Evolutionary conservation across 2,329 filamentous ascomycete genomes (phyloP).

Genomic region (Colletotrichum lentis): DNA sequence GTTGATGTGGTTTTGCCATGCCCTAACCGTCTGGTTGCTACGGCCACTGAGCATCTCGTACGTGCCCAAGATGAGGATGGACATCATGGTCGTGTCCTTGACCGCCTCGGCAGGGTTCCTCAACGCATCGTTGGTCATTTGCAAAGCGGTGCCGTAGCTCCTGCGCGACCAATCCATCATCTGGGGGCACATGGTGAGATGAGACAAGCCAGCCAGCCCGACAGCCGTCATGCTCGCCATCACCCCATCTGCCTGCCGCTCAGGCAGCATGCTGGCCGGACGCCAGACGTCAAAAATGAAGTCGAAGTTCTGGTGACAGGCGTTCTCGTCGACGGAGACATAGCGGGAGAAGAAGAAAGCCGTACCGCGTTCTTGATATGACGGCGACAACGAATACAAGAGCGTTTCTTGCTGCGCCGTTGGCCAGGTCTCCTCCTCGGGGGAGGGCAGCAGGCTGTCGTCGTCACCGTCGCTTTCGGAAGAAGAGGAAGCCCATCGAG

Average conservation of each 20-base stretch:
- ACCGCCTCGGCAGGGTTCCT: constrained; percentile 52
- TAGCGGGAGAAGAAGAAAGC: constrained; percentile 62
- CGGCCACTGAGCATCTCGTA: constrained; percentile 63
- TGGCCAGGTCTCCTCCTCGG: constrained; percentile 47
- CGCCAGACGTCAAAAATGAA: constrained; percentile 63
- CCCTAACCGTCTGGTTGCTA: constrained; percentile 55
- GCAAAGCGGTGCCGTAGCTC: constrained; percentile 61
- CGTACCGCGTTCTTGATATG: constrained; percentile 54
- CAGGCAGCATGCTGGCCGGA: constrained; percentile 48
- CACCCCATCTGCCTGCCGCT: constrained; percentile 54
- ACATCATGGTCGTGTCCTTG: constrained; percentile 62
- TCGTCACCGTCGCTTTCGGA: constrained; percentile 38
- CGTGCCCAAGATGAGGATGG: constrained; percentile 61
- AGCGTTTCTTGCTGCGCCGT: constrained; percentile 43
- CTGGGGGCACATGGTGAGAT: constrained; percentile 52
- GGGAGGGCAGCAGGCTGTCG: constrained; percentile 43
- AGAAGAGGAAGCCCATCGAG: constrained; percentile 16
- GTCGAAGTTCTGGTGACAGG: constrained; percentile 60
- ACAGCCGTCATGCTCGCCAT: constrained; percentile 64
- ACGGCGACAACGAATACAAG: constrained; percentile 46
- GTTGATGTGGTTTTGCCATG: constrained; percentile 63
- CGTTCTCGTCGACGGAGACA: constrained; percentile 55
- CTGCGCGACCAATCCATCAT: constrained; percentile 58
- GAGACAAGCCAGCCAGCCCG: constrained; percentile 61
- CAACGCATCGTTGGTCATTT: constrained; percentile 61